Evolutionary conservation across 345 rosid species (phyloP).

Genomic region (Isatis tinctoria): DNA sequence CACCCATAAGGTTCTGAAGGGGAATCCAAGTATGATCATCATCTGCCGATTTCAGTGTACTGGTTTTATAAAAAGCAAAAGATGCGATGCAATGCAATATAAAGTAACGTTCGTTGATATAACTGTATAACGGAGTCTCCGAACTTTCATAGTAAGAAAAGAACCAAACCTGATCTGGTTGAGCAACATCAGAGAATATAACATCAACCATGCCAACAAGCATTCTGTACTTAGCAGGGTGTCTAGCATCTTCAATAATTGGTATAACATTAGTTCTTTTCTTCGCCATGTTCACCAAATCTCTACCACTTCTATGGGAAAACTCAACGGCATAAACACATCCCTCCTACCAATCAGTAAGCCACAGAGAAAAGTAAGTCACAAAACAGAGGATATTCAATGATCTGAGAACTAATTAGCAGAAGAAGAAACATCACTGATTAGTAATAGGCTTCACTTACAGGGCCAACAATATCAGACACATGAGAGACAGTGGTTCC

Average conservation of each 20-base stretch:
- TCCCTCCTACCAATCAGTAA: constrained; percentile 48
- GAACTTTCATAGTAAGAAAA: background rate
- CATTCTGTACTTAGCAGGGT: constrained; percentile 94
- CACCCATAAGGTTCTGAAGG: constrained; percentile 39
- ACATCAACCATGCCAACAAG: constrained; percentile 99
- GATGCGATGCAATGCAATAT: background rate
- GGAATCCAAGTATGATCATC: constrained; percentile 30
- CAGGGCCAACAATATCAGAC: constrained; percentile 94
- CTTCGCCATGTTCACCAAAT: constrained; percentile 97
- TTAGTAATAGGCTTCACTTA: constrained; percentile 32
- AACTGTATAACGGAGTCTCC: background rate
- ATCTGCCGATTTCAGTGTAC: constrained; percentile 13
- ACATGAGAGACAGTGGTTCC: constrained; percentile 99
- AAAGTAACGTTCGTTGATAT: background rate
- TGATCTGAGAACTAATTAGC: background rate
- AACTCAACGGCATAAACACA: constrained; percentile 96
- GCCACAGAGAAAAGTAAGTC: background rate
- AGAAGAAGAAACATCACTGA: background rate
- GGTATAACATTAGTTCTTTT: constrained; percentile 90
- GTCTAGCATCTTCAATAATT: constrained; percentile 97
- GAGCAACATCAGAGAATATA: constrained; percentile 98
- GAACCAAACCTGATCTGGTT: constrained; percentile 85
- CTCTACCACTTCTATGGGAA: constrained; percentile 96
- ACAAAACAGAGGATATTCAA: background rate
- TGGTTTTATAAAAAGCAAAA: background rate